These are phyloP conservation scores for Corylus avellana DNA, from an alignment of 306 rosid species.

Conservation along the genomic window DNA sequence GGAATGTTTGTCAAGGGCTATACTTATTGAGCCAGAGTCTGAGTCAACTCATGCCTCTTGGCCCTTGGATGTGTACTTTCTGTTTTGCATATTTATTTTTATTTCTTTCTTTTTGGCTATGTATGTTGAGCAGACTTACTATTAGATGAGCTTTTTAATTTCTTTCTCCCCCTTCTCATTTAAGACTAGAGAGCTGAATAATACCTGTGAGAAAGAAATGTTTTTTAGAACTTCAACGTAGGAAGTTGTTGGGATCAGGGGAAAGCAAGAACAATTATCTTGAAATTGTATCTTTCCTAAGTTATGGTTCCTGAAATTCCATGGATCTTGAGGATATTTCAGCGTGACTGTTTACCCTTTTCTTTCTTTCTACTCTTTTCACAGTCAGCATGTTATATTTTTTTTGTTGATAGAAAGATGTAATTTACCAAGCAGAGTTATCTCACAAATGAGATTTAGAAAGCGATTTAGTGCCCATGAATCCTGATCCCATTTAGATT, in stretches of 20 bases:
- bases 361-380: neutral
- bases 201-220: conserved; percentile 37
- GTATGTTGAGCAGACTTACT: conserved; percentile 26
- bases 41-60: conserved; percentile 8
- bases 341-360: neutral
- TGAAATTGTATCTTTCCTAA: neutral
- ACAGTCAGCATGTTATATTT: neutral
- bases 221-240: conserved; percentile 15
- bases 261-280: neutral
- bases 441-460: too few species aligned
- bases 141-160: conserved; percentile 27
- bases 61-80: conserved; percentile 20
- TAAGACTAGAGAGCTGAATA: conserved; percentile 50
- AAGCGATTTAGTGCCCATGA: too few species aligned
- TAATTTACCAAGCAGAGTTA: too few species aligned
- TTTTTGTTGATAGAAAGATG: too few species aligned
- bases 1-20: conserved; percentile 97
- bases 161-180: conserved; percentile 11
- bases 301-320: neutral
- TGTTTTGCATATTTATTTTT: neutral
- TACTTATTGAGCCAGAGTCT: conserved; percentile 55
- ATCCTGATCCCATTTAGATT: too few species aligned
- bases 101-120: conserved; percentile 9
- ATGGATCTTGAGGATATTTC: neutral
- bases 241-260: neutral